Base-by-base conservation (phyloP, 2,329 filamentous ascomycete species). In the Neonectria faginata region DNA sequence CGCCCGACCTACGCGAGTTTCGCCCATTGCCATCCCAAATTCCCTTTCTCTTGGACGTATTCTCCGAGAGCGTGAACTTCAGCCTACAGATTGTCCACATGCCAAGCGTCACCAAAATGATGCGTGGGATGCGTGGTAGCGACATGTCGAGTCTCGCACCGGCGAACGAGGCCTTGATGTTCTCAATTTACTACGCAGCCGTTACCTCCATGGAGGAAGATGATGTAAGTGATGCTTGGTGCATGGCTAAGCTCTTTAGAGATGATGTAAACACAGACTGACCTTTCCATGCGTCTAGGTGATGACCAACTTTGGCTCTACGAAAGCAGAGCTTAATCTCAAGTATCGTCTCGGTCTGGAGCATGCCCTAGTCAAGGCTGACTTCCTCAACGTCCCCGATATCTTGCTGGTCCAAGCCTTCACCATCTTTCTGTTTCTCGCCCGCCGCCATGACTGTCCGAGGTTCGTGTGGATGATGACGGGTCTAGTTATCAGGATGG, bases 401-500 rank as follows among this genome's bases (percentile, higher is more conserved):
- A 64, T 91, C 1, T 80, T 85, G 7, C 83, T 89, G 0, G 76
- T 91, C 1, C 89, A 92, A 73, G 88, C 89, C 0, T 85, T 90
- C 57, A 78, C 85, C 2, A 78, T 91, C 0, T 90, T 88, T 64
- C 79, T 91, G 6, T 79, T 86, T 4, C 78, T 86, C 1, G 81
- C 86, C 9, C 82, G 85, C 16, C 81, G 82, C 11, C 81, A 85
- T 44, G 85, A 87, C 44, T 83, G 83, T 69, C 76, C 85, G 54
- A 73, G 83, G 4, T 87, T 88, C 3, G 82, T 87, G 5, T 91
- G 89, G 88, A 87, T 88, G 42, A 79, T 92, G 67, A 88, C 87
- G 0, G 89, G 88, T 0, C 81, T 91, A 1, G 84, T 85, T n/a
- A 84, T 88, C 18, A 79, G 85, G 6, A 85, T 88, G 72, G 84